These are phyloP conservation scores for Colletotrichum incanum DNA, from an alignment of 2,329 filamentous ascomycete genomes.

Conservation along the genomic window DNA sequence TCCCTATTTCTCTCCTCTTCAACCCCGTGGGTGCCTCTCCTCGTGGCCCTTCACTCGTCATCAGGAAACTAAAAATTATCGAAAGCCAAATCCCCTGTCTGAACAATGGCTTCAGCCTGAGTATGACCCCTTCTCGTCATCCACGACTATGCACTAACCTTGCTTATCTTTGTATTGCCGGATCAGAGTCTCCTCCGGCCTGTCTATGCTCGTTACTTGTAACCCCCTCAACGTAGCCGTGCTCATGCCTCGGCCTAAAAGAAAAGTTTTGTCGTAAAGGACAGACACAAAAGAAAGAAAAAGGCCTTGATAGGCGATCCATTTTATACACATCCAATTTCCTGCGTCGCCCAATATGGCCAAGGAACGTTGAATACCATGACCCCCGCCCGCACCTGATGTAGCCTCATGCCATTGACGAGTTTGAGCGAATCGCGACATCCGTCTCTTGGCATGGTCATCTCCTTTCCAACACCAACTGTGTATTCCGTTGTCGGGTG, in stretches of 20 bases:
- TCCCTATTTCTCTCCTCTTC: conserved; percentile 3
- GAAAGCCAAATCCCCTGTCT: conserved; percentile 33
- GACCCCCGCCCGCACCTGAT: conserved; percentile 10
- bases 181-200: conserved; percentile 34
- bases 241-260: conserved; percentile 25
- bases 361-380: conserved; percentile 20
- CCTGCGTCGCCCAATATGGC: conserved; percentile 26
- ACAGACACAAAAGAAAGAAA: conserved; percentile 43
- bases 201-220: conserved; percentile 46
- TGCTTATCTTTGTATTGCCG: conserved; percentile 43
- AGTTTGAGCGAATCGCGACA: conserved; percentile 16
- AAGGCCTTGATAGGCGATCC: conserved; percentile 24
- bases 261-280: conserved; percentile 35
- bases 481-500: conserved; percentile 8
- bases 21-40: neutral
- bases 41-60: conserved; percentile 21
- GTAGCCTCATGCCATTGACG: neutral
- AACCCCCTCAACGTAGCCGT: conserved; percentile 21
- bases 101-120: conserved; percentile 29
- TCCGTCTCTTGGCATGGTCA: conserved; percentile 6
- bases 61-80: conserved; percentile 43
- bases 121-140: conserved; percentile 30
- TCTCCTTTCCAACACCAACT: conserved; percentile 34
- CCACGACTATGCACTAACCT: conserved; percentile 40
- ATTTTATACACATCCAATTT: conserved; percentile 43